Percentiles rank a stretch among this genome's conserved stretches.
These are phyloP conservation scores for Paraphoma chrysanthemicola DNA, from an alignment of 2,329 filamentous ascomycete genomes.

Conservation along the genomic window DNA sequence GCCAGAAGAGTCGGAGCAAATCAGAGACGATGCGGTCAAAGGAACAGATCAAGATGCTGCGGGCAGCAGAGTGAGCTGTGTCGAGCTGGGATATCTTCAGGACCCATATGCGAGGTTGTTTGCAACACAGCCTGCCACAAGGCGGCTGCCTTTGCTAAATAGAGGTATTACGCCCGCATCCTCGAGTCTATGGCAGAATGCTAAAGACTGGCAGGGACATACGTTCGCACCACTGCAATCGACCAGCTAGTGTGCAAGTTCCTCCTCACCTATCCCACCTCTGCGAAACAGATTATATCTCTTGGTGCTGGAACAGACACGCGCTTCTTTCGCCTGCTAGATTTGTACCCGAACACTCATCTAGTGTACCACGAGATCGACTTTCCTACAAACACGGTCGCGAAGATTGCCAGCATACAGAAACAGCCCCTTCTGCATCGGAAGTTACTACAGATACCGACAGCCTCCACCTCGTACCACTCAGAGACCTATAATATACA, in stretches of 20 bases:
- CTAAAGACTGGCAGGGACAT: conserved; percentile 72
- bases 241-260: conserved; percentile 79
- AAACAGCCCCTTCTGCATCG: conserved; percentile 36
- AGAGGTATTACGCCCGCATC: conserved; percentile 66
- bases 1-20: conserved; percentile 41
- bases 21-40: conserved; percentile 79
- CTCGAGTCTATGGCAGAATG: background rate
- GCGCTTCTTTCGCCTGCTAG: conserved; percentile 77
- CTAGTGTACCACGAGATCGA: conserved; percentile 92
- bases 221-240: conserved; percentile 83
- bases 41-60: conserved; percentile 92
- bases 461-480: conserved; percentile 50
- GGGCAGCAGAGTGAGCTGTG: conserved; percentile 85
- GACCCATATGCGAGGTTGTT: conserved; percentile 81
- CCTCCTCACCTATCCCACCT: conserved; percentile 54
- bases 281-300: conserved; percentile 80
- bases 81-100: conserved; percentile 81
- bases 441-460: conserved; percentile 29
- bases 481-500: conserved; percentile 62
- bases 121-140: conserved; percentile 62
- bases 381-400: conserved; percentile 75
- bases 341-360: conserved; percentile 49
- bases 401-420: conserved; percentile 64
- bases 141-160: conserved; percentile 90
- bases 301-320: conserved; percentile 95